phyloP scores from a whole-genome alignment of 2,329 filamentous ascomycete species.

The Hypocreales sp. region DNA sequence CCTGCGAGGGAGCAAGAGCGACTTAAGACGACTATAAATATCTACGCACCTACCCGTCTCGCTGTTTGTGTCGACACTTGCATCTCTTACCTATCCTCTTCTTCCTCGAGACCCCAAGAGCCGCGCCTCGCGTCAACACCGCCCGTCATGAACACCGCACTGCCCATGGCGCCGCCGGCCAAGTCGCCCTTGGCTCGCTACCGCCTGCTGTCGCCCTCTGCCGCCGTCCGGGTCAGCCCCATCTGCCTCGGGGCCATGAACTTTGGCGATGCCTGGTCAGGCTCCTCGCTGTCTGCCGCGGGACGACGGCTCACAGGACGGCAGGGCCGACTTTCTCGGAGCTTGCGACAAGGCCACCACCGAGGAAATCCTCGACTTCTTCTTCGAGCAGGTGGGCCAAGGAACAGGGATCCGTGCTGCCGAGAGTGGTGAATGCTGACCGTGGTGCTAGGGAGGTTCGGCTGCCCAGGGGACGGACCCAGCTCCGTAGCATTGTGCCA shows the following conservation, averaged over 20 bases:
- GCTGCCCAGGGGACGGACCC: too few relatives aligned
- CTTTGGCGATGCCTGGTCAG: slow-evolving; percentile 40
- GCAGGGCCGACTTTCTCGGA: slow-evolving; percentile 44
- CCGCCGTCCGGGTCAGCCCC: slow-evolving; percentile 51
- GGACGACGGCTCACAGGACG: not conserved
- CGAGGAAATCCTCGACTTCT: slow-evolving; percentile 52
- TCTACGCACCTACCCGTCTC: too few relatives aligned
- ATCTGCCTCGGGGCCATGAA: slow-evolving; percentile 51
- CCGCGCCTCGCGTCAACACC: too few relatives aligned
- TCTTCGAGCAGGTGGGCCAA: slow-evolving; percentile 33
- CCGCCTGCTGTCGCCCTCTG: slow-evolving; percentile 49
- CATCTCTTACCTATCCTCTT: too few relatives aligned
- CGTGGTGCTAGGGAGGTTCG: slow-evolving; percentile 11
- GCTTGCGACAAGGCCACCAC: slow-evolving; percentile 45
- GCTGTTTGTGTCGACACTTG: too few relatives aligned
- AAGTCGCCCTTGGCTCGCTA: slow-evolving; percentile 48
- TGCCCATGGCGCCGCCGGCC: slow-evolving; percentile 28
- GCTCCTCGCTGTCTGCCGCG: not conserved
- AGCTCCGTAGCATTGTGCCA: too few relatives aligned
- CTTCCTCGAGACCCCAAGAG: too few relatives aligned
- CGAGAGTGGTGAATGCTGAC: too few relatives aligned
- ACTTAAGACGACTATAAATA: too few relatives aligned
- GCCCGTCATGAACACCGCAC: slow-evolving; percentile 6
- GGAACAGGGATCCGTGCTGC: too few relatives aligned
- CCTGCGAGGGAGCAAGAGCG: too few relatives aligned